Percentiles rank a stretch among this genome's conserved stretches.
Evolutionary conservation across 495 filamentous ascomycete genomes (phyloP).

Genomic region (Tuber microsphaerosporum): DNA sequence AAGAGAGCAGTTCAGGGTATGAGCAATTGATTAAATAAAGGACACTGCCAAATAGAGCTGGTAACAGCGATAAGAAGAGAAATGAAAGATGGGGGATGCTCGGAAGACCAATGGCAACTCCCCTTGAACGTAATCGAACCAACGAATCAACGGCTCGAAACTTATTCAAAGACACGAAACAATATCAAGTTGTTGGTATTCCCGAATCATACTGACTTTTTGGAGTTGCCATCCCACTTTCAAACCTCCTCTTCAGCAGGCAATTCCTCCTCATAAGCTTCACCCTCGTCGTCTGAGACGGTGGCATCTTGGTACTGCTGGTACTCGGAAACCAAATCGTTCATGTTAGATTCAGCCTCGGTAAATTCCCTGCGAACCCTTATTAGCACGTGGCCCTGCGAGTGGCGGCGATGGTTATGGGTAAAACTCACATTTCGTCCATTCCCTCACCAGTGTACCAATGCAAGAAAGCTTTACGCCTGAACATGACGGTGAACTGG

Average conservation of each 20-base stretch:
- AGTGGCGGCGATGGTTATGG: not conserved
- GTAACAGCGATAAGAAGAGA: not conserved
- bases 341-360: constrained; percentile 99
- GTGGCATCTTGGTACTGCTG: constrained; percentile 99
- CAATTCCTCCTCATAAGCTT: constrained; percentile 58
- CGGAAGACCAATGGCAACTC: not conserved
- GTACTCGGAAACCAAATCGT: constrained; percentile 99
- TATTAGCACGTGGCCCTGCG: constrained; percentile 12
- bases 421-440: constrained; percentile 76
- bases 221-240: constrained; percentile 25
- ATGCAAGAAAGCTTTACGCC: constrained; percentile 99
- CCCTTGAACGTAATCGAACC: not conserved
- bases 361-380: constrained; percentile 66
- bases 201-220: not conserved
- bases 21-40: constrained; percentile 1
- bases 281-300: constrained; percentile 60
- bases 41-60: not conserved
- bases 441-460: constrained; percentile 99
- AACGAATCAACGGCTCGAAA: not conserved
- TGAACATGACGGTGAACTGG: constrained; percentile 99
- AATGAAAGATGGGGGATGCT: not conserved
- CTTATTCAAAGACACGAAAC: not conserved
- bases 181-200: not conserved
- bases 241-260: constrained; percentile 49
- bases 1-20: not conserved